phyloP scores from a whole-genome alignment of 495 filamentous ascomycete genomes.

The Xylaria flabelliformis region DNA sequence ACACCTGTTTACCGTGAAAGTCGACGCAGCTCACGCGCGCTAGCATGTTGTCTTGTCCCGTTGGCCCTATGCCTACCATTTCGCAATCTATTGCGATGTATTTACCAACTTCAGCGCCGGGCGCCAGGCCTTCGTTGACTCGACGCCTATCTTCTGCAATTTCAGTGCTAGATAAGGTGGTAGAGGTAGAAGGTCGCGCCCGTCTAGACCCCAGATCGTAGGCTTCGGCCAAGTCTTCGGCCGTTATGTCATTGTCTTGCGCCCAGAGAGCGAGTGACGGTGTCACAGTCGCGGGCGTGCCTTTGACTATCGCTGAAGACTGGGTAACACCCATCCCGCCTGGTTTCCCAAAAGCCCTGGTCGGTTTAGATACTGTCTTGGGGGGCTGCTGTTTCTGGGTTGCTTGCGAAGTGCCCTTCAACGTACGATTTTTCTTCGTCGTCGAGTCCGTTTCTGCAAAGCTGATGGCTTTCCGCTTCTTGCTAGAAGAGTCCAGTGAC shows the following conservation, averaged over 20 bases:
- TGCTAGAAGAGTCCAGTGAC: conserved; percentile 18
- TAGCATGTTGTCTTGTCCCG: conserved; percentile 70
- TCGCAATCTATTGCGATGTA: conserved; percentile 95
- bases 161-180: conserved; percentile 13
- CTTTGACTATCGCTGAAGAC: conserved; percentile 42
- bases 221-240: conserved; percentile 65
- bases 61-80: conserved; percentile 90
- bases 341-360: conserved; percentile 15
- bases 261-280: conserved; percentile 55
- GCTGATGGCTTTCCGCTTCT: conserved; percentile 13
- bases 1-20: conserved; percentile 86
- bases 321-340: conserved; percentile 45
- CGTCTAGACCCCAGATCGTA: conserved; percentile 55
- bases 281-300: conserved; percentile 36
- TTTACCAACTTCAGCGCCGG: conserved; percentile 69
- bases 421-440: conserved; percentile 27
- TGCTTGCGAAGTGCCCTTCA: conserved; percentile 17
- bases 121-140: conserved; percentile 60
- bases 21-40: conserved; percentile 89
- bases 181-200: conserved; percentile 19
- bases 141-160: conserved; percentile 25
- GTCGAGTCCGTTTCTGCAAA: conserved; percentile 40
- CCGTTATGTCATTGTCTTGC: conserved; percentile 65
- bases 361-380: not conserved
- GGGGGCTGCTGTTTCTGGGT: conserved; percentile 2